Evolutionary conservation across 176 grass and related monocot genomes (phyloP).

Genomic region (Carex cristatella): DNA sequence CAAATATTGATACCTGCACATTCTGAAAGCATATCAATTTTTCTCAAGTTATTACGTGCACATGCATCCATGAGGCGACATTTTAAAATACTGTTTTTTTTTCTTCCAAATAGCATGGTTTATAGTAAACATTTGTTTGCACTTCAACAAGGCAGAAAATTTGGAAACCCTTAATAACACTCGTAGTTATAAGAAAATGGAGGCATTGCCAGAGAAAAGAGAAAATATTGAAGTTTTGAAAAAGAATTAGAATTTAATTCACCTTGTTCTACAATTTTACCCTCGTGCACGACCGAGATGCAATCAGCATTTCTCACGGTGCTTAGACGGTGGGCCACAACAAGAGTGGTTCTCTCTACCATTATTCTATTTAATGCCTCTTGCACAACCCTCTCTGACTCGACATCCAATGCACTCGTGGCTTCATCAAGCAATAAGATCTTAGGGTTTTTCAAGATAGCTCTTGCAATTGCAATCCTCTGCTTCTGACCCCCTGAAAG

Average conservation of each 20-base stretch:
- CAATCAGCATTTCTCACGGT: constrained; percentile 70
- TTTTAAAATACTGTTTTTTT: neutral
- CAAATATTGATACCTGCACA: neutral
- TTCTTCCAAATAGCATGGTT: neutral
- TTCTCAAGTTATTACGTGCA: neutral
- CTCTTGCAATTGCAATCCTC: constrained; percentile 85
- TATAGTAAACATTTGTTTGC: neutral
- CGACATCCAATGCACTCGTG: constrained; percentile 81
- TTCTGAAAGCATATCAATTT: neutral
- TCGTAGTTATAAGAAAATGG: neutral
- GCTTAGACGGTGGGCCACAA: constrained; percentile 77
- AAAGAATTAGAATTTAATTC: neutral
- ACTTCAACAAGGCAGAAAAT: neutral
- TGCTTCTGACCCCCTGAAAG: constrained; percentile 95
- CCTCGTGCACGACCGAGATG: constrained; percentile 59
- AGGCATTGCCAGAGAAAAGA: neutral
- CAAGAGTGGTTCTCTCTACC: constrained; percentile 59
- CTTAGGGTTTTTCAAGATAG: constrained; percentile 75
- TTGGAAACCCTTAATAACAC: neutral
- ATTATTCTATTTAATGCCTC: constrained; percentile 70
- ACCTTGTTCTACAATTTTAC: constrained; percentile 86
- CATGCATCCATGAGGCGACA: neutral
- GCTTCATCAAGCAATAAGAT: constrained; percentile 89
- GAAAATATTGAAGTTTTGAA: constrained; percentile 1
- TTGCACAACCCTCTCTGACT: constrained; percentile 80